Base-by-base conservation (phyloP, 257 asterid genomes). In the Solanum etuberosum region DNA sequence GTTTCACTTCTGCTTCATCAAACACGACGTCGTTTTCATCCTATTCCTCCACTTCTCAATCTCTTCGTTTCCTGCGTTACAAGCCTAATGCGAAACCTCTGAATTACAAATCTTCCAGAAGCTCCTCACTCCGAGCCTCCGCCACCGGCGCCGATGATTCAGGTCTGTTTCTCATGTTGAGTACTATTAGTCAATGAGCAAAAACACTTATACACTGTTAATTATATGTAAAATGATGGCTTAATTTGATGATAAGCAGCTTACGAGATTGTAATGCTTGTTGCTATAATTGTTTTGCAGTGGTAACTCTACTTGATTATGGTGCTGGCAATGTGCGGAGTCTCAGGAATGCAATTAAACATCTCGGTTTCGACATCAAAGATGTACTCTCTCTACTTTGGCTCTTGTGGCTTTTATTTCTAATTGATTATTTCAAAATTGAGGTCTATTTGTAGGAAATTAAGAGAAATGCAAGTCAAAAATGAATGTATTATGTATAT, bases 251-350 rank as follows among this genome's bases (percentile, higher is more conserved):
- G 38, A 43, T 78, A 16, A 27, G 34, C 35, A 7, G 57, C 83
- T 2, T 34, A 34, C 13, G 27, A 16, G 16, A 34, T 35, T 71
- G 80, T 73, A 46, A 27, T 25, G 25, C 38, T 78, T 25, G 63
- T 14, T 77, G 14, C n/a, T 78, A 14, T n/a, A 4, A 43, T 78
- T 18, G 21, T 78, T 51, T 57, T 82, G 65, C 93, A 97, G 99
- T 90, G 90, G 97, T 97, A 73, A 95, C 99, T 72, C 88, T 95
- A 93, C 99, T 97, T 85, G 99, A 97, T 87, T 97, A 97, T 54
- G 99, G 99, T 85, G 99, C 99, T 70, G 99, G 99, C 88, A 97
- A 97, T 88, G 99, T 97, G 61, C 96, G 99, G 37, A 97, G 99
- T 90, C 81, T 97, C 73, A 90, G 98, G 83, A 97, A 97, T 88